Percentiles rank a stretch among this genome's conserved stretches.
Evolutionary conservation across 768 basidiomycete species (phyloP).

Genomic region (Hemileccinum impolitum): DNA sequence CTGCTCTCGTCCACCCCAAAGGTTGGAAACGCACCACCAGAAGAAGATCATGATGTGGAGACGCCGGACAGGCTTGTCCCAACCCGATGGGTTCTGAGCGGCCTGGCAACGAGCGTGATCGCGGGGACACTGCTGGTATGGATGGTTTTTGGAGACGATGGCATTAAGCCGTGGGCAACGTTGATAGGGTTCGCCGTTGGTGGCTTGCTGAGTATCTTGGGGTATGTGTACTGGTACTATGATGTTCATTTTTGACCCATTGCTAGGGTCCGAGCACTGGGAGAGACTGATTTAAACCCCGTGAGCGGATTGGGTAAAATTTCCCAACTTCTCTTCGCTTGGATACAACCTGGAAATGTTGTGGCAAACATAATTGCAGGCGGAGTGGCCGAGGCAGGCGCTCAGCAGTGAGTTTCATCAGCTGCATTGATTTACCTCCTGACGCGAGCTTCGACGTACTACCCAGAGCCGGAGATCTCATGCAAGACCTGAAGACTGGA

Average conservation of each 20-base stretch:
- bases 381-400: slow-evolving; percentile 95
- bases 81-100: slow-evolving; percentile 67
- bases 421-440: background rate
- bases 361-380: slow-evolving; percentile 99
- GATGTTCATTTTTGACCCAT: slow-evolving; percentile 5
- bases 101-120: slow-evolving; percentile 57
- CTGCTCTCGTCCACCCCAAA: slow-evolving; percentile 30
- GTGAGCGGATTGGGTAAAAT: slow-evolving; percentile 94
- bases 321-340: slow-evolving; percentile 90
- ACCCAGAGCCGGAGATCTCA: slow-evolving; percentile 86
- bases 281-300: slow-evolving; percentile 93
- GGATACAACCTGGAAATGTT: slow-evolving; percentile 91
- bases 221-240: slow-evolving; percentile 44
- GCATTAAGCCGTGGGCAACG: slow-evolving; percentile 95
- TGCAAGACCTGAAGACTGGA: slow-evolving; percentile 98
- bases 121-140: slow-evolving; percentile 80
- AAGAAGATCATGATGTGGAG: slow-evolving; percentile 65
- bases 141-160: slow-evolving; percentile 85
- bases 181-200: slow-evolving; percentile 80
- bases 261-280: slow-evolving; percentile 82
- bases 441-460: background rate
- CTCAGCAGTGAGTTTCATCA: slow-evolving; percentile 63
- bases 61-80: slow-evolving; percentile 80
- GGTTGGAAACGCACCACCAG: slow-evolving; percentile 16
- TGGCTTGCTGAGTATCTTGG: slow-evolving; percentile 80